A percentile compares a stretch with the other conserved stretches of the same genome.
Evolutionary conservation across 1,284 basidiomycete species (phyloP).

Genomic region (Phylloporus gajari): DNA sequence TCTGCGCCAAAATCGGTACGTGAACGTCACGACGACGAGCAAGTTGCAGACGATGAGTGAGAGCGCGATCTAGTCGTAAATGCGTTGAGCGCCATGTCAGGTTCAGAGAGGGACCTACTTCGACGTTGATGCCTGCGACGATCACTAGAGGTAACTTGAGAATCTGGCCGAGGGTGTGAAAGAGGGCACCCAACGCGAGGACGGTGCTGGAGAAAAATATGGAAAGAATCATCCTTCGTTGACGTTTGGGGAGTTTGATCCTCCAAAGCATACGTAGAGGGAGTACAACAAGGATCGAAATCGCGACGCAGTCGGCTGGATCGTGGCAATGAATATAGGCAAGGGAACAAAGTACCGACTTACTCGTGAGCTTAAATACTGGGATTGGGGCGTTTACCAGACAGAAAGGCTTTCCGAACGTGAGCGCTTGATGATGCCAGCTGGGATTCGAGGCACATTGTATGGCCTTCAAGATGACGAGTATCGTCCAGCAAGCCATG

Average conservation of each 20-base stretch:
- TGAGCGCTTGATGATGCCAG: conserved; percentile 23
- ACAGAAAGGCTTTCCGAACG: conserved; percentile 12
- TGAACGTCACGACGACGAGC: conserved; percentile 38
- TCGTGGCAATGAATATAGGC: background rate
- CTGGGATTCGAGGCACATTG: conserved; percentile 23
- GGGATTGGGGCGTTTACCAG: background rate
- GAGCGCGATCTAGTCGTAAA: conserved; percentile 23
- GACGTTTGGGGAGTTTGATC: conserved; percentile 30
- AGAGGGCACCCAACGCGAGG: conserved; percentile 30
- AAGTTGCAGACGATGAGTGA: conserved; percentile 41
- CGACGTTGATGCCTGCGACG: conserved; percentile 27
- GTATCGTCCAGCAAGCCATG: conserved; percentile 22
- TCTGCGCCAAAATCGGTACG: conserved; percentile 27
- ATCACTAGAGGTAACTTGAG: conserved; percentile 11
- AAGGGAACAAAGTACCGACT: background rate
- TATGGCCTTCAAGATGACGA: conserved; percentile 21
- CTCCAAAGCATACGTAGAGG: conserved; percentile 39
- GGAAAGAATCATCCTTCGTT: conserved; percentile 39
- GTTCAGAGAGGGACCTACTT: conserved; percentile 19
- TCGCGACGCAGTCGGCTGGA: conserved; percentile 30
- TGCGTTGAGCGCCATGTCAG: background rate
- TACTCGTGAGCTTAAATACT: conserved; percentile 26
- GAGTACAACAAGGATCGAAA: conserved; percentile 29
- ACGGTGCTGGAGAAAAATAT: conserved; percentile 38
- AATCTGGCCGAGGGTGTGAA: conserved; percentile 31